Base-by-base conservation (phyloP, 768 basidiomycete species). In the Pisolithus microcarpus region DNA sequence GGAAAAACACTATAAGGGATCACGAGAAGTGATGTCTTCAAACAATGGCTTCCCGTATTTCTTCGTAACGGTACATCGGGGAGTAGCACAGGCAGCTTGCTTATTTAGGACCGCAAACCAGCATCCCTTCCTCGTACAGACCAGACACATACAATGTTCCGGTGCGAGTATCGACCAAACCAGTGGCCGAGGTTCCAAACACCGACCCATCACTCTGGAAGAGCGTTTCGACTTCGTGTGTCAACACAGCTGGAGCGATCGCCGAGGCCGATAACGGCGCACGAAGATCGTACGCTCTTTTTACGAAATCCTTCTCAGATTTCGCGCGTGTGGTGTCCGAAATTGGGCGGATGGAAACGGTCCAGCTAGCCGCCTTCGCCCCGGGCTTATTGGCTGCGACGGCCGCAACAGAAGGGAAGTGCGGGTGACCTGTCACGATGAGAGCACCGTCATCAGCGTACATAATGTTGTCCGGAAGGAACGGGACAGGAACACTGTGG, bases 161-260 rank as follows among this genome's bases (percentile, higher is more conserved):
- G 0, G 76, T 73, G 11, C 65, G 57, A 0, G 72, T 64, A 61
- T 86, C 84, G 34, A 72, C 63, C 55, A 85, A 51, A 1, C 71
- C 76, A 7, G 81, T 82, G 8, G 73, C 67, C 13, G 81, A 79
- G 2, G 75, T 67, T 11, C 75, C 72, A 58, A 84, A 84, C 5
- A 75, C 75, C 4, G 73, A 70, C n/a, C 86, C 85, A 53, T 81
- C 72, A 57, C 86, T 87, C 68, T 85, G 85, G 68, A 85, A 87
- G 16, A 88, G 55, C 0, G 86, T 85, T 58, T 75, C 71, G 28
- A 86, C 49, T 34, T 72, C 70, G 57, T 75, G 70, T 2, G 67
- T 68, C 10, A 54, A 55, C 24, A 68, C 61, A 15, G 61, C 57
- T 0, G 72, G 61, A 1, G 75, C 72, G 43, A 76, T 72, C 42